Conservation (phyloP, 1,284 basidiomycete genomes). For the Ustilago cynodontis region DNA sequence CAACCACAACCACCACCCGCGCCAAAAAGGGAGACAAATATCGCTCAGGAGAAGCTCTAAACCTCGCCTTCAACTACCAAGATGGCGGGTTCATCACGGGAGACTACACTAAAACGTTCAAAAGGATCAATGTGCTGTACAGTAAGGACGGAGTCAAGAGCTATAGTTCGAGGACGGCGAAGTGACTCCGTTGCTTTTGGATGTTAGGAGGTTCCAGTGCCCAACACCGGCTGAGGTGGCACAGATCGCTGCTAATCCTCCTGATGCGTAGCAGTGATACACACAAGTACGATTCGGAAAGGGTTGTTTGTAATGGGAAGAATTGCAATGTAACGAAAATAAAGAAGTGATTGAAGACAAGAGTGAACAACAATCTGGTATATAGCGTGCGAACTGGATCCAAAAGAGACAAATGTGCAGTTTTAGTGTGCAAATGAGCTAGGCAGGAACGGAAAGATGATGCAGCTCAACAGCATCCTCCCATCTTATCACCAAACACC, state of each 20-base stretch:
- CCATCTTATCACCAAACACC: slow-evolving; percentile 38
- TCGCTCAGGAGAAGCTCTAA: neutral
- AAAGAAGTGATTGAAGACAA: slow-evolving; percentile 22
- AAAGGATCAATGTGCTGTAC: neutral
- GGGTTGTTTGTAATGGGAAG: too few relatives aligned
- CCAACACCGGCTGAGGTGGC: neutral
- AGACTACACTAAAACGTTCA: slow-evolving; percentile 2
- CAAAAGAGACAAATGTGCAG: neutral
- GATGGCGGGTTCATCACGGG: neutral
- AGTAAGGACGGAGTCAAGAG: slow-evolving; percentile 3
- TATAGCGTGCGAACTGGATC: slow-evolving; percentile 11
- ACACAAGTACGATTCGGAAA: too few relatives aligned
- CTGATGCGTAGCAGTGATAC: neutral
- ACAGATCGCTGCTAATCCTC: neutral
- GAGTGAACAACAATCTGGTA: slow-evolving; percentile 25
- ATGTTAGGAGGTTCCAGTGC: slow-evolving; percentile 5
- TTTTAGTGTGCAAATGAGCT: neutral
- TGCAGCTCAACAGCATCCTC: slow-evolving; percentile 43
- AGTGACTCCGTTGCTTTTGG: neutral
- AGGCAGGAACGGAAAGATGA: neutral
- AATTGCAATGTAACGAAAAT: neutral
- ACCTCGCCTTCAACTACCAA: slow-evolving; percentile 2
- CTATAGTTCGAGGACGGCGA: neutral
- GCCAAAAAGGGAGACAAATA: slow-evolving; percentile 10
- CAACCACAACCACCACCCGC: too few relatives aligned